Percentiles rank a stretch among this genome's conserved stretches.
Evolutionary conservation across 208 protist species (phyloP).

Genomic region (Leptomonas seymouri): DNA sequence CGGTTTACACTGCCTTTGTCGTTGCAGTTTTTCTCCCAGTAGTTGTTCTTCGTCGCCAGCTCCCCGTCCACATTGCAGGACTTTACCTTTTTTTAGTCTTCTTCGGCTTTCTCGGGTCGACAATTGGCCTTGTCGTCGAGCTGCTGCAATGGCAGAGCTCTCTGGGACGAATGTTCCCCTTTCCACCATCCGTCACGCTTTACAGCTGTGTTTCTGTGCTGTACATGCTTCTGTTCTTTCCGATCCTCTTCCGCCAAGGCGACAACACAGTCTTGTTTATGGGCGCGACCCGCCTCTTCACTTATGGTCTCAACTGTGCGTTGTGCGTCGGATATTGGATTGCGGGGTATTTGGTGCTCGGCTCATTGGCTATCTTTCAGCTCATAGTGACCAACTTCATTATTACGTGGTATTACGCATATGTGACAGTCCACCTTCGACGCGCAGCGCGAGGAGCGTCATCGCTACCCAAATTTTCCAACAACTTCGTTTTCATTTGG

Average conservation of each 20-base stretch:
- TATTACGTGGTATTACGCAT: slow-evolving; percentile 53
- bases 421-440: slow-evolving; percentile 43
- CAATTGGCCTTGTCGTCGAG: slow-evolving; percentile 63
- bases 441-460: slow-evolving; percentile 17
- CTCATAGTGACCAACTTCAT: slow-evolving; percentile 55
- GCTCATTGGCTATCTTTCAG: slow-evolving; percentile 54
- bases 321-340: slow-evolving; percentile 74
- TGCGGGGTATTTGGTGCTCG: slow-evolving; percentile 52
- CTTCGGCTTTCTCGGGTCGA: slow-evolving; percentile 62
- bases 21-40: slow-evolving; percentile 29
- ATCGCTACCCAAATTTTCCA: slow-evolving; percentile 35
- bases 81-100: slow-evolving; percentile 45
- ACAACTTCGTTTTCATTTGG: slow-evolving; percentile 53
- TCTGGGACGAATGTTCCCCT: slow-evolving; percentile 62
- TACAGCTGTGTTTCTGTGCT: slow-evolving; percentile 63
- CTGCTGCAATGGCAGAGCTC: slow-evolving; percentile 61
- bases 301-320: slow-evolving; percentile 67
- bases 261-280: slow-evolving; percentile 40
- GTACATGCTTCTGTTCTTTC: slow-evolving; percentile 44
- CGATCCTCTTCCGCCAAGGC: slow-evolving; percentile 29
- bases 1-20: slow-evolving; percentile 46
- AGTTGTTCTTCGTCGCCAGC: slow-evolving; percentile 23
- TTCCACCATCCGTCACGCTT: slow-evolving; percentile 64
- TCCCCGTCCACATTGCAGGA: slow-evolving; percentile 30
- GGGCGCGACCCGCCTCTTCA: slow-evolving; percentile 40